Percentiles rank a stretch among this genome's conserved stretches.
phyloP scores from a whole-genome alignment of 1,139 yeast species.

The Hyphopichia burtonii region DNA sequence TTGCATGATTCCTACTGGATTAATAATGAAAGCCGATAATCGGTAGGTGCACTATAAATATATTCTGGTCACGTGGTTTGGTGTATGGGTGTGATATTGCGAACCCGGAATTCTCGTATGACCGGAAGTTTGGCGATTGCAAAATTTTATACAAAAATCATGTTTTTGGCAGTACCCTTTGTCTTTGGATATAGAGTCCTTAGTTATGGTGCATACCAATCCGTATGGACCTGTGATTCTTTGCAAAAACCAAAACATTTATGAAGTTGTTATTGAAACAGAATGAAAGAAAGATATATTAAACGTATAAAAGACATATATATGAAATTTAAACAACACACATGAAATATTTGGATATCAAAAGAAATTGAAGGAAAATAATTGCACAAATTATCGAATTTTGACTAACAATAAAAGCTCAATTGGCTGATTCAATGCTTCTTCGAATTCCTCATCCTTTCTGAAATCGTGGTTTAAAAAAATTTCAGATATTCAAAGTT shows the following conservation, averaged over 20 bases:
- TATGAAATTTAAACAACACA: neutral
- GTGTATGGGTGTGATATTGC: conserved; percentile 2
- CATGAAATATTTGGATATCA: neutral
- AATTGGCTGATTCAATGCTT: neutral
- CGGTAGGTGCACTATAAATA: too few species aligned
- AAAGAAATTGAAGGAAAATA: neutral
- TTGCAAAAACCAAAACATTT: too few species aligned
- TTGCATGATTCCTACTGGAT: conserved; percentile 4
- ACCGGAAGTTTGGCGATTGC: too few species aligned
- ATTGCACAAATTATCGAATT: neutral
- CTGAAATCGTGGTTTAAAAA: neutral
- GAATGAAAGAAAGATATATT: neutral
- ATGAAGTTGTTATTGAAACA: too few species aligned
- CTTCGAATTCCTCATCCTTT: neutral
- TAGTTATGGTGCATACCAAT: too few species aligned
- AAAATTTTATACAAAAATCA: too few species aligned
- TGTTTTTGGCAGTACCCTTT: too few species aligned
- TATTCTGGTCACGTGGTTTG: neutral
- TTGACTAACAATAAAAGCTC: neutral
- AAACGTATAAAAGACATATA: neutral
- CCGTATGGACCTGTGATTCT: too few species aligned
- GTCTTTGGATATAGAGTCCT: too few species aligned
- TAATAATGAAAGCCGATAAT: too few species aligned
- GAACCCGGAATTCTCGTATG: too few species aligned
- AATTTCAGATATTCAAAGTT: too few species aligned